Percentiles rank a stretch among this genome's conserved stretches.
Evolutionary conservation across 108 stramenopile species (phyloP).

Genomic region (Nitzschia sp.): DNA sequence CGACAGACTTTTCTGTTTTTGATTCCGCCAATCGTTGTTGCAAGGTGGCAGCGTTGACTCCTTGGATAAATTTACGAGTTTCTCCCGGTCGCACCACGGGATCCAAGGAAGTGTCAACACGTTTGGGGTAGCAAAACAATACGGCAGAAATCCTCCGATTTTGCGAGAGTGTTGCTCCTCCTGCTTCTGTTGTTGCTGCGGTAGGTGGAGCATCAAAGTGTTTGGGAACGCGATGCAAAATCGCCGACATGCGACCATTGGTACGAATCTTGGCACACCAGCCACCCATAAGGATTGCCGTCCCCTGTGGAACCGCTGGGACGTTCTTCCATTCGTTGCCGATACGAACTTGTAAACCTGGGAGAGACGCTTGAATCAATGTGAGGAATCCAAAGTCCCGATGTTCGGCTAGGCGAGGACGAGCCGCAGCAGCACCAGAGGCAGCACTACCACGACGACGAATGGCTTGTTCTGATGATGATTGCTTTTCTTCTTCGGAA

Average conservation of each 20-base stretch:
- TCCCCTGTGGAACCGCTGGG: not conserved
- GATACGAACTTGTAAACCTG: conserved; percentile 24
- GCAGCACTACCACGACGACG: not conserved
- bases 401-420: conserved; percentile 36
- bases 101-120: conserved; percentile 23
- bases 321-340: not conserved
- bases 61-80: conserved; percentile 19
- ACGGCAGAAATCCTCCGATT: conserved; percentile 19
- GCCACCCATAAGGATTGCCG: conserved; percentile 23
- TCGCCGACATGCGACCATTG: conserved; percentile 33
- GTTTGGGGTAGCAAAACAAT: conserved; percentile 32
- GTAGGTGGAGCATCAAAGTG: not conserved
- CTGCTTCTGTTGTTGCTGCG: not conserved
- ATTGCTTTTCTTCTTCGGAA: not conserved
- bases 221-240: conserved; percentile 20
- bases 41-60: conserved; percentile 7
- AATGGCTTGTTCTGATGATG: not conserved
- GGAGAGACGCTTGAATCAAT: conserved; percentile 14
- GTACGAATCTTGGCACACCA: conserved; percentile 37
- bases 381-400: conserved; percentile 36
- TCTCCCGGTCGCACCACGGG: conserved; percentile 24
- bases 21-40: conserved; percentile 1
- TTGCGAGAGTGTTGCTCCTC: not conserved
- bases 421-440: not conserved
- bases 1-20: not conserved